Evolutionary conservation across 768 basidiomycete species (phyloP).

Genomic region (Tulasnella sp.): DNA sequence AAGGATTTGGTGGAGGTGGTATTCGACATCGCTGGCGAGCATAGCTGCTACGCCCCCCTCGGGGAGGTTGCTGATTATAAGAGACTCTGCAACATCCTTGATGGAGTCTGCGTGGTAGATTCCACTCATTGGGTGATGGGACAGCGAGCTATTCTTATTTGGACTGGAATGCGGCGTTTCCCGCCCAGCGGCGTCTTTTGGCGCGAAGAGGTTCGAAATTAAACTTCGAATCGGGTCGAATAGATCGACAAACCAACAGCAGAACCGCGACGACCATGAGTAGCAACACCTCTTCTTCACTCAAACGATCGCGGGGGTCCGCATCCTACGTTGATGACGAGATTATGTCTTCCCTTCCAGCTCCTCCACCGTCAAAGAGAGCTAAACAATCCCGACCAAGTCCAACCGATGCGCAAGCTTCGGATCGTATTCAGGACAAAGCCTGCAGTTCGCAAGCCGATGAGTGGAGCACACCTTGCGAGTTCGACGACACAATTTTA

Average conservation of each 20-base stretch:
- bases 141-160: not conserved
- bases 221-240: too few species aligned
- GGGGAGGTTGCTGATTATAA: slow-evolving; percentile 65
- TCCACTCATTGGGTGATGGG: not conserved
- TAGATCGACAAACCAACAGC: not conserved
- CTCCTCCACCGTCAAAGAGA: not conserved
- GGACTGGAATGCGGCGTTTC: not conserved
- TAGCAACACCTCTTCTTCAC: not conserved
- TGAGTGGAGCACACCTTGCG: not conserved
- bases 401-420: not conserved
- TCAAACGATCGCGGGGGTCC: not conserved
- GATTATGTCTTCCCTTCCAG: not conserved
- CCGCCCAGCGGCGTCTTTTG: not conserved
- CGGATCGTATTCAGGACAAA: not conserved
- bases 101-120: slow-evolving; percentile 13
- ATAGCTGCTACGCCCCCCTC: slow-evolving; percentile 74
- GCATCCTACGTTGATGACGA: not conserved
- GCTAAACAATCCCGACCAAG: not conserved
- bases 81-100: slow-evolving; percentile 86
- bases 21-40: slow-evolving; percentile 93
- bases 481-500: not conserved
- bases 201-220: too few species aligned
- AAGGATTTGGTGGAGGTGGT: slow-evolving; percentile 88
- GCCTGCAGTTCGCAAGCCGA: not conserved
- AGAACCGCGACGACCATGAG: not conserved